Conservation (phyloP, 306 rosid genomes). For the Luffa acutangula region DNA sequence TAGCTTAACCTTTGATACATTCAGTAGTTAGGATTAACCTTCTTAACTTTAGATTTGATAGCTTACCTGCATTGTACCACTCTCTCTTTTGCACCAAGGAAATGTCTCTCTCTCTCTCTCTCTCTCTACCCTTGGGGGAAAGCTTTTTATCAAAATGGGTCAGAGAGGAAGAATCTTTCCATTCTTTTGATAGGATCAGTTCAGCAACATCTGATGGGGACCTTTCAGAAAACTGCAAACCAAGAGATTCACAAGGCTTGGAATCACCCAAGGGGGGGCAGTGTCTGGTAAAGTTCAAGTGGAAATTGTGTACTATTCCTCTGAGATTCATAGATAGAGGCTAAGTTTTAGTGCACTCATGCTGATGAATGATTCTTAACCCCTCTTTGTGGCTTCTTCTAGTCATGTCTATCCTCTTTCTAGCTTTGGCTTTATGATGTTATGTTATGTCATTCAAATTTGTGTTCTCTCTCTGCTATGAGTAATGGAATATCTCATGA, state of each 20-base stretch:
- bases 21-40: conserved; percentile 1
- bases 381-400: not conserved
- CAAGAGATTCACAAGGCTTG: not conserved
- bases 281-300: conserved; percentile 1
- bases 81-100: not conserved
- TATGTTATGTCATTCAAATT: not conserved
- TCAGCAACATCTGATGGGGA: not conserved
- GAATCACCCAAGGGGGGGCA: not conserved
- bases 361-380: not conserved
- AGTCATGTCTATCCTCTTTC: not conserved
- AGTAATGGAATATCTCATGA: not conserved
- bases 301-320: not conserved
- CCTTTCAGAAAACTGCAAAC: not conserved
- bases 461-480: not conserved
- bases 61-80: not conserved
- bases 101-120: not conserved
- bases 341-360: not conserved
- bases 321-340: not conserved
- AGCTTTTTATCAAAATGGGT: conserved; percentile 2
- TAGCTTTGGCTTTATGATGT: not conserved
- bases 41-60: not conserved
- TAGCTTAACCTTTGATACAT: not conserved
- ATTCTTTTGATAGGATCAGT: not conserved
- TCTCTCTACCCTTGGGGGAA: not conserved
- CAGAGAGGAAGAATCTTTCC: not conserved